These are phyloP conservation scores for Saccharomyces kudriavzevii DNA, from an alignment of 805 yeast genomes.

Conservation along the genomic window DNA sequence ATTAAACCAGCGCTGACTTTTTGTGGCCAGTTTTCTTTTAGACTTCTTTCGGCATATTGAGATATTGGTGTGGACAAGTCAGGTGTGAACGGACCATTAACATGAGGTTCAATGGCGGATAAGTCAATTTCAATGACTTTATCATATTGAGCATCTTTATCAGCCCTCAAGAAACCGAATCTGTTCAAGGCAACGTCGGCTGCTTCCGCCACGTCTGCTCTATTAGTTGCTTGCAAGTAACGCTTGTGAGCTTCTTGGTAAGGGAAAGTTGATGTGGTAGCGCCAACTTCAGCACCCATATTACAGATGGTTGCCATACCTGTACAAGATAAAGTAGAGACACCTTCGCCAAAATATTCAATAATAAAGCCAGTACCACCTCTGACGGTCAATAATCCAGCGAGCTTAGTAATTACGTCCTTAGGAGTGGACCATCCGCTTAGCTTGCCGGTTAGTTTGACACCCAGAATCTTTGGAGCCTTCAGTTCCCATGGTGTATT, in stretches of 20 bases:
- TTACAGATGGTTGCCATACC: slow-evolving; percentile 99
- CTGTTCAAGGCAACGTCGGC: slow-evolving; percentile 67
- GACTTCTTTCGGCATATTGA: slow-evolving; percentile 72
- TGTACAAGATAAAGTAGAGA: slow-evolving; percentile 83
- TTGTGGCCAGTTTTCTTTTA: slow-evolving; percentile 83
- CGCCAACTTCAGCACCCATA: slow-evolving; percentile 99
- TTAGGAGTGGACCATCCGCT: slow-evolving; percentile 96
- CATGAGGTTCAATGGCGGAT: slow-evolving; percentile 84
- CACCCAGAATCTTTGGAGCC: slow-evolving; percentile 94
- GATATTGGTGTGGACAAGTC: slow-evolving; percentile 95
- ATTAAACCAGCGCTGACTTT: slow-evolving; percentile 90
- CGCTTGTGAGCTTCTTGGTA: slow-evolving; percentile 83
- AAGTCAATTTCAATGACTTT: slow-evolving; percentile 86
- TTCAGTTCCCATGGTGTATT: slow-evolving; percentile 94
- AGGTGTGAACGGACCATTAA: slow-evolving; percentile 98
- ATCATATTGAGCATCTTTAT: slow-evolving; percentile 89
- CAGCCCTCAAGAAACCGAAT: slow-evolving; percentile 68
- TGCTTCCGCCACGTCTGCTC: slow-evolving; percentile 75
- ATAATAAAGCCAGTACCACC: slow-evolving; percentile 98
- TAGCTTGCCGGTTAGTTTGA: slow-evolving; percentile 84
- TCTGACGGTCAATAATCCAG: slow-evolving; percentile 90
- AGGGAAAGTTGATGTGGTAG: slow-evolving; percentile 96
- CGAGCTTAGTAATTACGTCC: slow-evolving; percentile 87
- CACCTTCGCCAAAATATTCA: slow-evolving; percentile 95
- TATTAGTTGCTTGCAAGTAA: slow-evolving; percentile 78